Percentiles rank a stretch among this genome's conserved stretches.
phyloP scores from a whole-genome alignment of 345 rosid genomes.

The Populus davidiana region DNA sequence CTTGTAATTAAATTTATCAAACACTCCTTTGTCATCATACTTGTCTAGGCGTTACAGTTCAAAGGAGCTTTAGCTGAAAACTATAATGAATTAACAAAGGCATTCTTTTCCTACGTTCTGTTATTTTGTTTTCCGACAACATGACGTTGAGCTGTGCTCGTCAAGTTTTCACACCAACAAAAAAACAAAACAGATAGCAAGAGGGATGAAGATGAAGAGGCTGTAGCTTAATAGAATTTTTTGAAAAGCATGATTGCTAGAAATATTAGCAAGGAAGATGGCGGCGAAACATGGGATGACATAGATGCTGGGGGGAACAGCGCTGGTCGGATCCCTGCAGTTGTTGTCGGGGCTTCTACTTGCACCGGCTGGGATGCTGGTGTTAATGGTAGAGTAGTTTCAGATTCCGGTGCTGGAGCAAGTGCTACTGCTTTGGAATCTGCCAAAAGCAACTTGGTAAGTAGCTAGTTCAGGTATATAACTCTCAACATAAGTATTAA shows the following conservation, averaged over 20 bases:
- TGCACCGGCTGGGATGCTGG: slow-evolving; percentile 31
- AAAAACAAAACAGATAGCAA: neutral
- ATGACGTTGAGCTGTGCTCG: neutral
- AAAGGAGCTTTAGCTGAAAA: too few relatives aligned
- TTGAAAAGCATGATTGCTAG: slow-evolving; percentile 13
- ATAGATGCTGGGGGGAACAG: slow-evolving; percentile 30
- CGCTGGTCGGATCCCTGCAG: slow-evolving; percentile 37
- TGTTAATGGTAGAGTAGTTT: slow-evolving; percentile 7
- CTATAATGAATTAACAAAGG: too few relatives aligned
- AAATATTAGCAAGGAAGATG: slow-evolving; percentile 12
- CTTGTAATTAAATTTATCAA: too few relatives aligned
- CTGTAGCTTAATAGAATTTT: neutral
- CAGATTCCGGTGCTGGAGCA: slow-evolving; percentile 34
- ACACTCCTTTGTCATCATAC: too few relatives aligned
- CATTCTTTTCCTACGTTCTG: too few relatives aligned
- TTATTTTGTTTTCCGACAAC: neutral
- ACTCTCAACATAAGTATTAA: neutral
- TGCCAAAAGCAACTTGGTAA: slow-evolving; percentile 7
- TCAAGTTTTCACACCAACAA: neutral
- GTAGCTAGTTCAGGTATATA: neutral
- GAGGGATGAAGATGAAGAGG: neutral
- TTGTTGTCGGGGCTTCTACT: slow-evolving; percentile 23
- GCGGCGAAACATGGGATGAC: slow-evolving; percentile 12
- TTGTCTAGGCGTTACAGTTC: too few relatives aligned
- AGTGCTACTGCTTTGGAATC: slow-evolving; percentile 41